Evolutionary conservation across 2,329 filamentous ascomycete genomes (phyloP).

Genomic region (Aspergillus felis): DNA sequence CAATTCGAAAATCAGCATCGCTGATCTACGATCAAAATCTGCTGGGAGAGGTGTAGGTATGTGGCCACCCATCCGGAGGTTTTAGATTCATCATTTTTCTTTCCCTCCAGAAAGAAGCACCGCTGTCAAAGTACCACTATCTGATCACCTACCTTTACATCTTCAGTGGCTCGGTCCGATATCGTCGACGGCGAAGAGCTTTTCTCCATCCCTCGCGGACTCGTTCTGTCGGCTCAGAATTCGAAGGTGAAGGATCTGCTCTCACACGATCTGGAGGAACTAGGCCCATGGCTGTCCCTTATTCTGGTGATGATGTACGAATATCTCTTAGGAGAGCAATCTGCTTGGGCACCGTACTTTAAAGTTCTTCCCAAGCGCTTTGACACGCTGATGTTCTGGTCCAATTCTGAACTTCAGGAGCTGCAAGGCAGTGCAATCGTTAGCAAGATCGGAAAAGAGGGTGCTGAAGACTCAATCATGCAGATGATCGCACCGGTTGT

Average conservation of each 20-base stretch:
- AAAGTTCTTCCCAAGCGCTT: conserved; percentile 68
- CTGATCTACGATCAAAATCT: conserved; percentile 53
- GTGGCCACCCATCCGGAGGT: conserved; percentile 30
- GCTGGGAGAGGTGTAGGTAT: conserved; percentile 62
- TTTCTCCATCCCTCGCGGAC: conserved; percentile 71
- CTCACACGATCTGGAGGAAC: conserved; percentile 49
- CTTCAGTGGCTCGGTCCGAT: conserved; percentile 63
- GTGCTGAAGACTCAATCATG: conserved; percentile 67
- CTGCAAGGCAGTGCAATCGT: conserved; percentile 75
- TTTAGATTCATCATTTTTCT: conserved; percentile 13
- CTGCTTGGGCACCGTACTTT: conserved; percentile 75
- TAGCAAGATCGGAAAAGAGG: conserved; percentile 68
- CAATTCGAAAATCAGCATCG: conserved; percentile 55
- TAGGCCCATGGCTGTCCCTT: conserved; percentile 53
- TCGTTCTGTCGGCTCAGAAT: conserved; percentile 69
- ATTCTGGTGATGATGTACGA: conserved; percentile 84
- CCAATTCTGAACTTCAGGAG: conserved; percentile 61
- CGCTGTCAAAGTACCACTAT: conserved; percentile 1
- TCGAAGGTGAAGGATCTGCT: conserved; percentile 62
- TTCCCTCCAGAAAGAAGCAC: conserved; percentile 1
- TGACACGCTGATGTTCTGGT: conserved; percentile 90
- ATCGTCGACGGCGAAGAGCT: conserved; percentile 72
- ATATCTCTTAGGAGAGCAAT: conserved; percentile 54
- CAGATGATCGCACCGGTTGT: conserved; percentile 54
- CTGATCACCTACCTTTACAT: conserved; percentile 18